phyloP scores from a whole-genome alignment of 306 rosid genomes.

The Benincasa hispida region DNA sequence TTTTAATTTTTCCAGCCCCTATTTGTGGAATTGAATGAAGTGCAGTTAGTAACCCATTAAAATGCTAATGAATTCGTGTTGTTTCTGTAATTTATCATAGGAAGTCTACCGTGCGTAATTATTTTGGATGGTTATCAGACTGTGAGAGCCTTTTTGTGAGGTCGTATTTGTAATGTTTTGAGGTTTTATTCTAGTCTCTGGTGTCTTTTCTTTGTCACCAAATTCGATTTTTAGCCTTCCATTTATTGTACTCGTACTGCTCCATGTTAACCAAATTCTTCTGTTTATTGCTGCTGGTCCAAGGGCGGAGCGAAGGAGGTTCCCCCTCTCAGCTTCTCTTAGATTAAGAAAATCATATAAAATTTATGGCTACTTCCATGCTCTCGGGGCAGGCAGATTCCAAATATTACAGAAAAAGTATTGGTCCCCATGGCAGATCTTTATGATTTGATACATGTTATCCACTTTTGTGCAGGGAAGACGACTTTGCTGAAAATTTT shows the following conservation, averaged over 20 bases:
- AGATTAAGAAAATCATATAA: background rate
- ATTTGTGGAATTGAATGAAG: background rate
- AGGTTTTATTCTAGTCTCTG: background rate
- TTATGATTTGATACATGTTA: background rate
- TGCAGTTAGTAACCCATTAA: background rate
- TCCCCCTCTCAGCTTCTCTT: background rate
- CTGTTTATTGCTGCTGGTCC: too few species aligned
- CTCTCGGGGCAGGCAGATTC: background rate
- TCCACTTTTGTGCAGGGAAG: constrained; percentile 47
- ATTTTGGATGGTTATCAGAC: background rate
- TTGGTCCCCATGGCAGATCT: background rate
- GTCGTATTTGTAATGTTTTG: background rate
- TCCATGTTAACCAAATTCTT: too few species aligned
- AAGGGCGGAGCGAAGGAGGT: too few species aligned
- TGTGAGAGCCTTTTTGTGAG: background rate
- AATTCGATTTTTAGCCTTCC: background rate
- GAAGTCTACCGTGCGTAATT: background rate
- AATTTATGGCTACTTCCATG: background rate
- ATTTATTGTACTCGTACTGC: background rate
- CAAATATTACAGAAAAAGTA: background rate
- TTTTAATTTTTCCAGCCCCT: too few species aligned
- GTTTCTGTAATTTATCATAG: background rate
- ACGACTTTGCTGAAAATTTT: constrained; percentile 78
- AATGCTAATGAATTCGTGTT: background rate
- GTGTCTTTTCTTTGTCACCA: background rate